Evolutionary conservation across 1,284 basidiomycete species (phyloP), one percentile per base, ranked within the genome.

Genomic region (Papiliotrema terrestris): DNA sequence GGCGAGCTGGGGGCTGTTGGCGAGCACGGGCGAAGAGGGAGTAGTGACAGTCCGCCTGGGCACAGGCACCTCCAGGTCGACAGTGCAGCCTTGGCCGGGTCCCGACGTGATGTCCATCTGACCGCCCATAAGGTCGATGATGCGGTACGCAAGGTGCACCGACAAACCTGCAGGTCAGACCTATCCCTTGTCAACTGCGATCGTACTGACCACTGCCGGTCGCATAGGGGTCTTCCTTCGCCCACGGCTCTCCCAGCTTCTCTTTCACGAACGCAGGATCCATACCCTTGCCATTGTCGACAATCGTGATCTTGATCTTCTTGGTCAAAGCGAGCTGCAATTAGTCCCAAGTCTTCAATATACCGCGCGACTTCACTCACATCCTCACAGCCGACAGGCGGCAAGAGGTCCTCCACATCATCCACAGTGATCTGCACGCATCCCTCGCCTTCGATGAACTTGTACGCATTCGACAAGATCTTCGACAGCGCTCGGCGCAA

Each of bases 91-190:
- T 42, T 59, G 55, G 6, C 71, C 71, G 0, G 65, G 63, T 1
- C 68, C 67, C 1, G 73, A 75, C 8, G 63, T 61, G 39, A 76
- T 72, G 29, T 73, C 70, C 62, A 76, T 71, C 17, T 70, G 59
- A 11, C 74, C 74, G 22, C 71, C 72, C 52, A 76, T 65, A 17
- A 73, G 62, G 32, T 75, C 72, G 44, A 76, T 59, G 49, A 76
- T 72, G 14, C 73, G 62, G 46, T 69, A 72, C 2, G 74, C 72
- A 17, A 76, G 63, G 38, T 74, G 72, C 2, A 75, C 65, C 17
- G 67, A 69, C 4, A 75, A 59, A 2, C 72, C 70, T 32, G 60
- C 55, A 6, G 2, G 17, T 49, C 38, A 36, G 20, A 3, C 9
- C 26, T 39, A 8, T 9, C 15, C 11, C 22, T 9, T 22, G 22